These are phyloP conservation scores for Xylaria hypoxylon DNA, from an alignment of 2,329 filamentous ascomycete genomes.

Conservation along the genomic window DNA sequence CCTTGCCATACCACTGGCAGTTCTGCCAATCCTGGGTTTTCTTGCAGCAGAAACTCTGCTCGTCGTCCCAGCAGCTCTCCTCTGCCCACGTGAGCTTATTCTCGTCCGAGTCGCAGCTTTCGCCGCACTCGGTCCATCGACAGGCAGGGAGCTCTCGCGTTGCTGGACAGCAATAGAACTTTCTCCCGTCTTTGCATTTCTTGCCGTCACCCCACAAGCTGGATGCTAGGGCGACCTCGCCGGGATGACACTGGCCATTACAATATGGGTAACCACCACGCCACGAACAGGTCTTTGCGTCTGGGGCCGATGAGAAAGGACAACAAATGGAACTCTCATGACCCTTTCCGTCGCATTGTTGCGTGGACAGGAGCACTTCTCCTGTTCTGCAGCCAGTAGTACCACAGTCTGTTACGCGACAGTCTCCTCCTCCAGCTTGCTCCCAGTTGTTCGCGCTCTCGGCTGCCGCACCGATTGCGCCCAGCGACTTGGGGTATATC, in stretches of 20 bases:
- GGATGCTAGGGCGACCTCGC: conserved; percentile 14
- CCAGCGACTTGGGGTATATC: neutral
- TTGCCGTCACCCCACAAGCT: conserved; percentile 14
- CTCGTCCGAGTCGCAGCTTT: too few species aligned
- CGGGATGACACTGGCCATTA: conserved; percentile 21
- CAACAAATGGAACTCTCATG: conserved; percentile 4
- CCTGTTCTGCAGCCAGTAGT: conserved; percentile 13
- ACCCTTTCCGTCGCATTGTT: neutral
- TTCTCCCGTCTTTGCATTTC: conserved; percentile 21
- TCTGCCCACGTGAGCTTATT: too few species aligned
- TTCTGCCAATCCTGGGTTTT: neutral
- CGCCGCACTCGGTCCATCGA: neutral
- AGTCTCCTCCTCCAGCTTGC: neutral
- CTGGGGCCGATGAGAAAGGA: conserved; percentile 8
- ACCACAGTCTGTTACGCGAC: conserved; percentile 23
- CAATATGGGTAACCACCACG: conserved; percentile 9
- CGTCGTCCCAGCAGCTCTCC: too few species aligned
- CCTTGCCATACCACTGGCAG: conserved; percentile 51
- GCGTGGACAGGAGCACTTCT: neutral
- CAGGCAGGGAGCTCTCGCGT: neutral
- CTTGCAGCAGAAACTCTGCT: too few species aligned
- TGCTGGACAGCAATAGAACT: conserved; percentile 17
- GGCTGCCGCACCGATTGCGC: too few species aligned
- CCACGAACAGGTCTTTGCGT: conserved; percentile 11
- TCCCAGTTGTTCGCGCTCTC: too few species aligned